Conservation (phyloP, 2,329 filamentous ascomycete genomes). For the Penicillium sp. region DNA sequence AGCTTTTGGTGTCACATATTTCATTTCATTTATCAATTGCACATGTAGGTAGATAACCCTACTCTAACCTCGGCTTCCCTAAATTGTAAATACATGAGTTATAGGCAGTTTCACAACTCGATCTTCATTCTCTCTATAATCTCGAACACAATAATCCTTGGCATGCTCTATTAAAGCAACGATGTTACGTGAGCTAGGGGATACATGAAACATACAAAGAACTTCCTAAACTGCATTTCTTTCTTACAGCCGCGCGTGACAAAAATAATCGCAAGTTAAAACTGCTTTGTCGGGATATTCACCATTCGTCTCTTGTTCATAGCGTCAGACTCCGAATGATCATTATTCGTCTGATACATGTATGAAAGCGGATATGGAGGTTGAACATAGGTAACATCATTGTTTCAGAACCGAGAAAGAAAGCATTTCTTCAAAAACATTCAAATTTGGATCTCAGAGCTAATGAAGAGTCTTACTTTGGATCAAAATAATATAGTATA, state of each 20-base stretch:
- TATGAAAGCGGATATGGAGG: background rate
- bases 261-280: background rate
- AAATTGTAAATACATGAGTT: no score
- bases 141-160: background rate
- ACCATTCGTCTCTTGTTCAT: background rate
- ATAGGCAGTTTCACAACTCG: no score
- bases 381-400: background rate
- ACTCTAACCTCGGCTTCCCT: no score
- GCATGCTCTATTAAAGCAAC: background rate
- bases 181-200: no score
- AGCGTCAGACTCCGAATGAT: background rate
- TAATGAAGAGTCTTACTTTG: background rate
- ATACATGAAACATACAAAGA: background rate
- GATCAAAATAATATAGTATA: background rate
- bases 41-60: no score
- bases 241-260: background rate
- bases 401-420: background rate
- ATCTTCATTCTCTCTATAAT: background rate
- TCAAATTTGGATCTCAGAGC: background rate
- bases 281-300: background rate
- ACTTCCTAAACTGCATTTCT: background rate
- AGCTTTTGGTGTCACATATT: no score
- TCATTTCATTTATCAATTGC: no score
- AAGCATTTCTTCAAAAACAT: background rate
- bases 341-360: background rate